Evolutionary conservation across 805 yeast species (phyloP).

Genomic region (Zygosaccharomyces gambellarensis): DNA sequence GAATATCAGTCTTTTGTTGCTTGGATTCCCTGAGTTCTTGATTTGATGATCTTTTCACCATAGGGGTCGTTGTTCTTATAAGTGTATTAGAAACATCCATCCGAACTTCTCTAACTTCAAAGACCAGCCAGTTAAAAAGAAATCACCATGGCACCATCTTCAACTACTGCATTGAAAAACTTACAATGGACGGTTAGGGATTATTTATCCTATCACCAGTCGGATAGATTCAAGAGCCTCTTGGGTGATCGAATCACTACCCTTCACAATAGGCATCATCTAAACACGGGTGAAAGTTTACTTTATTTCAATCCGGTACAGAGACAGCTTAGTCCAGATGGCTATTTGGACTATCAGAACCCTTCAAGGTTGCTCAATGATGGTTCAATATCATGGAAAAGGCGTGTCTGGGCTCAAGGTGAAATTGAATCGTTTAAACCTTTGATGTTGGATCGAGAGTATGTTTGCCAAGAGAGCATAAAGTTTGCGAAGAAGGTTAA

Average conservation of each 20-base stretch:
- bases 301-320: constrained; percentile 60
- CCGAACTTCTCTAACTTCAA: background rate
- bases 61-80: background rate
- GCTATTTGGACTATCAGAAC: constrained; percentile 75
- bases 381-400: constrained; percentile 33
- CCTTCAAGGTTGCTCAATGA: constrained; percentile 38
- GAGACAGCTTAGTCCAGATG: constrained; percentile 54
- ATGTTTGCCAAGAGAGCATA: constrained; percentile 53
- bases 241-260: constrained; percentile 7
- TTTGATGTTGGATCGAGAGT: constrained; percentile 35
- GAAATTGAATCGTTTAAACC: constrained; percentile 41
- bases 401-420: constrained; percentile 84
- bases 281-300: constrained; percentile 56
- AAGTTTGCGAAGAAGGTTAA: constrained; percentile 36
- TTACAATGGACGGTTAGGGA: constrained; percentile 8
- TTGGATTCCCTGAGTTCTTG: background rate
- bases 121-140: background rate
- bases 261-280: constrained; percentile 9
- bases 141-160: background rate
- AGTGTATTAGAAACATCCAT: background rate
- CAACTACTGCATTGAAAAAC: background rate
- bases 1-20: background rate
- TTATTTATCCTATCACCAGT: constrained; percentile 5
- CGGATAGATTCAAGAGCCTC: constrained; percentile 6
- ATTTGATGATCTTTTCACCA: constrained; percentile 5